phyloP scores from a whole-genome alignment of 106 monocot genomes.

The Chionographis japonica region DNA sequence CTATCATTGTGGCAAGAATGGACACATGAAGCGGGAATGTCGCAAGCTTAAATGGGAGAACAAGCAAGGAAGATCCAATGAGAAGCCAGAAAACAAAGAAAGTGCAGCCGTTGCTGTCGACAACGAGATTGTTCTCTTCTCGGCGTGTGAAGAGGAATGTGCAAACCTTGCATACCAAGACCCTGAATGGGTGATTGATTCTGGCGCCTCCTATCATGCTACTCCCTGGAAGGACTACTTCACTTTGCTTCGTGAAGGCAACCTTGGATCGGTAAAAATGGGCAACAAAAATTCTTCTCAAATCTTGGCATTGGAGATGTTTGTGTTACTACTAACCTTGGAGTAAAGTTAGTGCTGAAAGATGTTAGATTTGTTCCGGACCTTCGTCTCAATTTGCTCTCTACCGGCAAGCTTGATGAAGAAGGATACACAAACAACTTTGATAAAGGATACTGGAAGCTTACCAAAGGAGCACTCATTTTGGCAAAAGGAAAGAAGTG shows the following conservation, averaged over 20 bases:
- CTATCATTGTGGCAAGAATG: too few relatives aligned
- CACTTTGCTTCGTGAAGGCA: neutral
- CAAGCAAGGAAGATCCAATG: too few relatives aligned
- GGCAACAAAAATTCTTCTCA: neutral
- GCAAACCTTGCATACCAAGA: neutral
- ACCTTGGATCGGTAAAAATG: neutral
- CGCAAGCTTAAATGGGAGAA: too few relatives aligned
- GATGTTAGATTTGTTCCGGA: neutral
- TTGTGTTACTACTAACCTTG: neutral
- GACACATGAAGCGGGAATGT: too few relatives aligned
- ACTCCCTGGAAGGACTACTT: neutral
- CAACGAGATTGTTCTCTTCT: neutral
- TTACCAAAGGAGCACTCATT: neutral
- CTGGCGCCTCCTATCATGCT: neutral
- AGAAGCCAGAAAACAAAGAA: too few relatives aligned
- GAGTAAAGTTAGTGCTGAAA: neutral
- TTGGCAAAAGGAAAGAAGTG: neutral
- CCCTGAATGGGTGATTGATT: neutral
- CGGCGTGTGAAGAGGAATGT: neutral
- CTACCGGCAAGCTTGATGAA: neutral
- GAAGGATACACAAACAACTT: neutral
- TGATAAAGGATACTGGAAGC: neutral
- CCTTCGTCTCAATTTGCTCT: neutral
- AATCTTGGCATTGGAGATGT: neutral
- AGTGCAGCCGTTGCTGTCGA: too few relatives aligned